phyloP scores from a whole-genome alignment of 257 asterid genomes.

The Henckelia pumila region DNA sequence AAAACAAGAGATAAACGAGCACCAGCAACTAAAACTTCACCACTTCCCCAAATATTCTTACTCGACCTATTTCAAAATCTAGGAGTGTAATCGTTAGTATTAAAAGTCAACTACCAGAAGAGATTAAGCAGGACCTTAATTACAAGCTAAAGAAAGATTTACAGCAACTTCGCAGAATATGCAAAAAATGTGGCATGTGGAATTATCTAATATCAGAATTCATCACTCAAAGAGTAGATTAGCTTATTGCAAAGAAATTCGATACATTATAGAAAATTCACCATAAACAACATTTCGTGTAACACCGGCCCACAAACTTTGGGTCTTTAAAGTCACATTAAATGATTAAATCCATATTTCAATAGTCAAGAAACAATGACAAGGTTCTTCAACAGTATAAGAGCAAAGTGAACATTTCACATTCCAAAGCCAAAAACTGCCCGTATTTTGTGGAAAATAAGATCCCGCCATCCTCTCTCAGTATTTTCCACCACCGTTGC shows the following conservation, averaged over 20 bases:
- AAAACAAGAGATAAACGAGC: too few species aligned
- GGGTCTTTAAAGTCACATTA: background rate
- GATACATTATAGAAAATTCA: background rate
- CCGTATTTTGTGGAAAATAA: slow-evolving; percentile 76
- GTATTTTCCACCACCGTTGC: slow-evolving; percentile 93
- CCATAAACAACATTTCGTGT: background rate
- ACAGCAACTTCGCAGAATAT: too few species aligned
- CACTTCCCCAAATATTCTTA: too few species aligned
- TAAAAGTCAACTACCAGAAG: background rate
- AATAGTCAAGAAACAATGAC: background rate
- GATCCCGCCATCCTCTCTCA: slow-evolving; percentile 96
- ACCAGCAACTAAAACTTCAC: too few species aligned
- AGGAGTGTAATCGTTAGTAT: too few species aligned
- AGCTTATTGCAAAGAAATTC: background rate
- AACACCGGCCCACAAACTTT: background rate
- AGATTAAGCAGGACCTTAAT: background rate
- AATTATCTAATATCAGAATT: too few species aligned
- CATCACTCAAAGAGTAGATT: background rate
- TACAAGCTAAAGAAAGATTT: background rate
- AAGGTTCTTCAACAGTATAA: background rate
- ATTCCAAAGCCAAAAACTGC: slow-evolving; percentile 57
- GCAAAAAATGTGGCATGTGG: background rate
- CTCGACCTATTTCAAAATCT: too few species aligned
- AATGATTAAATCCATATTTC: background rate
- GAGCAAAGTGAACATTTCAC: slow-evolving; percentile 12